Conservation (phyloP, 257 asterid genomes). For the Solanum microdontum region DNA sequence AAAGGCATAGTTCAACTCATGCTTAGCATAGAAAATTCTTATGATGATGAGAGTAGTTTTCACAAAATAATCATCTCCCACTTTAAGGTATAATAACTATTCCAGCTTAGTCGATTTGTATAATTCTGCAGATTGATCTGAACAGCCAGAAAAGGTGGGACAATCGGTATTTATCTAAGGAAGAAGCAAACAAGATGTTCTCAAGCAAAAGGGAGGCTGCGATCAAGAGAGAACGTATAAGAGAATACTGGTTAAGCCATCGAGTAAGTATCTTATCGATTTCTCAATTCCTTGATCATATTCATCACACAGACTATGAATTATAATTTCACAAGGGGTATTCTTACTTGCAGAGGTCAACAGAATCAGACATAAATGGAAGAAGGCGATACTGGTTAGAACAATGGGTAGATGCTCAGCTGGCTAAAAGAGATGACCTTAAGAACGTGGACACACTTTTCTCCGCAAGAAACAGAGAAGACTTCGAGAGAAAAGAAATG, state of each 20-base stretch:
- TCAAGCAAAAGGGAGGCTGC: slow-evolving; percentile 62
- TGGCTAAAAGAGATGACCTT: slow-evolving; percentile 47
- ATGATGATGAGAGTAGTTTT: not conserved
- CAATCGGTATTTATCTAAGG: slow-evolving; percentile 50
- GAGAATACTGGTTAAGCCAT: slow-evolving; percentile 70
- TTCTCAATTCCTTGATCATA: not conserved
- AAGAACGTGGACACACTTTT: slow-evolving; percentile 16
- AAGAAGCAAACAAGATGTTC: slow-evolving; percentile 40
- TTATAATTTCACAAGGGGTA: not conserved
- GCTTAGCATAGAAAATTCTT: not conserved
- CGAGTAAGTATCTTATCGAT: slow-evolving; percentile 40
- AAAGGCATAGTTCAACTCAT: not conserved
- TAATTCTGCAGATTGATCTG: slow-evolving; percentile 44
- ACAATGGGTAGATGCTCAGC: slow-evolving; percentile 82
- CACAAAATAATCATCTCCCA: not conserved
- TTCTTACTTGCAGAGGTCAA: slow-evolving; percentile 54
- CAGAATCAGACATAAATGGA: slow-evolving; percentile 57
- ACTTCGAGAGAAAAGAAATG: slow-evolving; percentile 17
- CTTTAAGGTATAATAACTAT: not conserved
- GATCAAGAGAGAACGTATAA: slow-evolving; percentile 58
- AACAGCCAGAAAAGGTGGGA: slow-evolving; percentile 86
- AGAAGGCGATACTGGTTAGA: slow-evolving; percentile 76
- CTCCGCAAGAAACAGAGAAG: slow-evolving; percentile 35
- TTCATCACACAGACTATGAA: not conserved
- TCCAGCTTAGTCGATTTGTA: not conserved